Percentiles rank a stretch among this genome's conserved stretches.
Evolutionary conservation across 2,329 filamentous ascomycete species (phyloP).

Genomic region (Aspergillus latus): DNA sequence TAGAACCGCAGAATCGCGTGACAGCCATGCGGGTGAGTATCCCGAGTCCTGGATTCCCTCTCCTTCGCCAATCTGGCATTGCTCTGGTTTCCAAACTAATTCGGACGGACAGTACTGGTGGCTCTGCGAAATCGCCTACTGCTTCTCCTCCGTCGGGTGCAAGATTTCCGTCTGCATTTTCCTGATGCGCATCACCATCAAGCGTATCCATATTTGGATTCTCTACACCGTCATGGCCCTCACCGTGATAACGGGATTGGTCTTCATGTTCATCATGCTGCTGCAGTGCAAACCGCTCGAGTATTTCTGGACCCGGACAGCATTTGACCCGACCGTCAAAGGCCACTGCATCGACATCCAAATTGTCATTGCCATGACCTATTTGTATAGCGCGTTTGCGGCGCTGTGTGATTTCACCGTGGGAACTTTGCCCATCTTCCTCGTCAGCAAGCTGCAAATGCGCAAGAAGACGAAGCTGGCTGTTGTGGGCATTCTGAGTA

Average conservation of each 20-base stretch:
- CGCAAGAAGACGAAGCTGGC: conserved; percentile 6
- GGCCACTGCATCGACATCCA: conserved; percentile 45
- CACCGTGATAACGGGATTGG: conserved; percentile 46
- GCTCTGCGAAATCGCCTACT: conserved; percentile 54
- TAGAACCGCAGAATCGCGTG: conserved; percentile 19
- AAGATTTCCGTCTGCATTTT: conserved; percentile 56
- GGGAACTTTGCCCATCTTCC: conserved; percentile 24
- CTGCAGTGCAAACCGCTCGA: conserved; percentile 54
- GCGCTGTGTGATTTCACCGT: conserved; percentile 53
- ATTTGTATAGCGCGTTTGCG: conserved; percentile 35
- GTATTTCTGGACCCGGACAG: conserved; percentile 50
- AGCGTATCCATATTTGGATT: conserved; percentile 46
- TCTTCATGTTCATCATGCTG: conserved; percentile 54
- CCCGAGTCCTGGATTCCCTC: background rate
- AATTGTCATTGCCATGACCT: conserved; percentile 36
- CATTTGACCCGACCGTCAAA: conserved; percentile 28
- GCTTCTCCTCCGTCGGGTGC: conserved; percentile 46
- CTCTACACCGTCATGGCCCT: conserved; percentile 48
- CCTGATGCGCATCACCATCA: conserved; percentile 51
- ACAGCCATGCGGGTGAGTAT: conserved; percentile 24
- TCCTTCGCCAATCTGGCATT: background rate
- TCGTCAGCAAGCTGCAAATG: conserved; percentile 9
- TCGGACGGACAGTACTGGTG: conserved; percentile 45
- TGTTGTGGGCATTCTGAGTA: conserved; percentile 53
- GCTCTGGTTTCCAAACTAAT: background rate